Evolutionary conservation across 2,329 filamentous ascomycete species (phyloP).

Genomic region (Thyridium curvatum): DNA sequence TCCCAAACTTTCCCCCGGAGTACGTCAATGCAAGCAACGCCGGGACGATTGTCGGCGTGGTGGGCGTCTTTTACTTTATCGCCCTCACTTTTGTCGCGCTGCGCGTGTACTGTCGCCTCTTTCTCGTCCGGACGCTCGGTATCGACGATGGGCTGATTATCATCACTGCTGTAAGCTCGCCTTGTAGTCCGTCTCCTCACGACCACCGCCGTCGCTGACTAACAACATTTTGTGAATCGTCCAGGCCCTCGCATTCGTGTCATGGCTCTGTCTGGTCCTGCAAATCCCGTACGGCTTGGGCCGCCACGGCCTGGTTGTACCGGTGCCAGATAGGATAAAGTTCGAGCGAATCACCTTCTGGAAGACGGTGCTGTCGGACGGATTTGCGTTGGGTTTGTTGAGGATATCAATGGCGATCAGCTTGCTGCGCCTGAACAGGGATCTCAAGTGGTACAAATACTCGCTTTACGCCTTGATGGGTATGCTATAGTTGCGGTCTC

Average conservation of each 20-base stretch:
- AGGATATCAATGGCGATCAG: slow-evolving; percentile 14
- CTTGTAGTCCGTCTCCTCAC: background rate
- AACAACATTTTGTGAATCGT: no score
- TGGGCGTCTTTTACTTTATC: slow-evolving; percentile 2
- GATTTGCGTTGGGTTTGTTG: slow-evolving; percentile 13
- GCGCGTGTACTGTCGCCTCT: slow-evolving; percentile 2
- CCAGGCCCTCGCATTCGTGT: slow-evolving; percentile 9
- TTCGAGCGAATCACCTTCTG: slow-evolving; percentile 15
- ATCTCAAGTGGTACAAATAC: slow-evolving; percentile 14
- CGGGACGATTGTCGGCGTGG: slow-evolving; percentile 3
- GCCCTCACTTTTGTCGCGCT: slow-evolving; percentile 3
- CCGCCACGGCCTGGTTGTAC: slow-evolving; percentile 9
- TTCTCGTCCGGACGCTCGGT: slow-evolving; percentile 2
- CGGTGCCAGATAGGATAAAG: slow-evolving; percentile 6
- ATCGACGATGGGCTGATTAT: slow-evolving; percentile 4
- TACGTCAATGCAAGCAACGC: slow-evolving; percentile 2
- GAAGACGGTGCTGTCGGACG: slow-evolving; percentile 15
- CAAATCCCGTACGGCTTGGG: slow-evolving; percentile 15
- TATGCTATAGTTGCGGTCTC: slow-evolving; percentile 1
- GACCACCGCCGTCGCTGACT: background rate
- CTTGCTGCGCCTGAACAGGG: slow-evolving; percentile 12
- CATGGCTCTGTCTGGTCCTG: slow-evolving; percentile 14
- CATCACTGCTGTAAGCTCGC: background rate
- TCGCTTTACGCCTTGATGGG: slow-evolving; percentile 13
- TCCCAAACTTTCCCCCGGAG: background rate